A percentile compares a stretch with the other conserved stretches of the same genome.
phyloP scores from a whole-genome alignment of 2,329 filamentous ascomycete species.

The Venturiaceae sp. region DNA sequence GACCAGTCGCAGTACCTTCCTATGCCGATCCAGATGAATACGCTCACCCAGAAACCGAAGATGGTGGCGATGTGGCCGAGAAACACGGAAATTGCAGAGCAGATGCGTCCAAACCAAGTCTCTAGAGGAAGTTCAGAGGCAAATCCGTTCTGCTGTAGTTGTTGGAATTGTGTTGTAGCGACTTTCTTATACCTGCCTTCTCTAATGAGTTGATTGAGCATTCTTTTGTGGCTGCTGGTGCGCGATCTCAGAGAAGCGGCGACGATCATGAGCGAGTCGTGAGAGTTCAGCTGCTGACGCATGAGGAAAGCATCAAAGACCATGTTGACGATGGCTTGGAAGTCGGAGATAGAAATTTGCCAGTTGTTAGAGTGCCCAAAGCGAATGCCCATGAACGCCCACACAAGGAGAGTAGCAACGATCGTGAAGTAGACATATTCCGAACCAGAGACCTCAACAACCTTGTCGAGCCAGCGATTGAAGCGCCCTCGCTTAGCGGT shows the following conservation, averaged over 20 bases:
- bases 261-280: background rate
- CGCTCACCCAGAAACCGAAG: slow-evolving; percentile 6
- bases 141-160: no score
- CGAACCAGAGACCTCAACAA: slow-evolving; percentile 10
- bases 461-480: slow-evolving; percentile 9
- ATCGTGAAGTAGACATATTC: slow-evolving; percentile 9
- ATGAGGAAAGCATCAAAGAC: slow-evolving; percentile 24
- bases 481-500: slow-evolving; percentile 3
- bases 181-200: no score
- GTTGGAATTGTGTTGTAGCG: no score
- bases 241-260: background rate
- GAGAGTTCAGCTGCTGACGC: slow-evolving; percentile 1
- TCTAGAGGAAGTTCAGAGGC: background rate
- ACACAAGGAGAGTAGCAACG: slow-evolving; percentile 12
- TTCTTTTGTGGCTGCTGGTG: background rate
- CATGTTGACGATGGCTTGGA: slow-evolving; percentile 23
- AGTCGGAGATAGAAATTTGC: slow-evolving; percentile 21
- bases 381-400: slow-evolving; percentile 20
- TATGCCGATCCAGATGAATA: slow-evolving; percentile 10
- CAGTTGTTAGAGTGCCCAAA: slow-evolving; percentile 16
- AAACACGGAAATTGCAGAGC: background rate
- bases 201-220: no score
- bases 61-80: slow-evolving; percentile 7
- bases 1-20: slow-evolving; percentile 9
- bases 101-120: background rate